Evolutionary conservation across 2,329 filamentous ascomycete species (phyloP), one percentile per base, ranked within the genome.

Genomic region (Colletotrichum sp.): DNA sequence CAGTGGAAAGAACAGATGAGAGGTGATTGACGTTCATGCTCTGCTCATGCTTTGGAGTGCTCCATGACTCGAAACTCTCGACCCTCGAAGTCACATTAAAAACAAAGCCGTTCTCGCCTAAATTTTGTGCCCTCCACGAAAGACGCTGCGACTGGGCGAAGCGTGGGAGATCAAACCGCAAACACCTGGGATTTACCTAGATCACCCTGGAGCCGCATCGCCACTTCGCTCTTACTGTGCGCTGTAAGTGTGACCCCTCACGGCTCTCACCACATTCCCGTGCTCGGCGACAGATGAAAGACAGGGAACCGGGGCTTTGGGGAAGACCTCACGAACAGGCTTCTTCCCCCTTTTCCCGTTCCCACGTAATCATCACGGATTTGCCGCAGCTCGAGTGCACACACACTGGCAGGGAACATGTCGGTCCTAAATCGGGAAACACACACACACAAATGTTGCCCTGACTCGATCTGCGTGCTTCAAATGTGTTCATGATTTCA

Each of bases 161-260:
- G 57, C 64, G 59, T 68, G 32, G 74, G 26, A 71, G 66, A 74
- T 71, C 74, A 76, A 76, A 76, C 59, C 28, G 18, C 52, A 57
- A 52, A 55, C 52, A 60, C 48, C 74, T 63, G 30, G 71, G 74
- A 71, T 76, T 32, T 63, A 60, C 70, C 73, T 60, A 68, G 67
- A 70, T 36, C 24, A 61, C 14, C 34, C 59, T 39, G 32, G 66
- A 57, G 74, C 66, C 74, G 36, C 71, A 75, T 74, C 55, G 60
- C 66, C 48, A 67, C 48, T 30, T 14, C 21, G 61, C 28, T 61
- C 16, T 21, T 64, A 39, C 43, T 73, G 21, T 34, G 21, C 30
- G n/a, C 59, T n/a, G 39, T n/a, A 48, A 48, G 39, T 48, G 39
- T n/a, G 39, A 48, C 39, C 18, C 39, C 39, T 48, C 39, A 48